These are phyloP conservation scores for Lachnellula arida DNA, from an alignment of 2,329 filamentous ascomycete species.

Conservation along the genomic window DNA sequence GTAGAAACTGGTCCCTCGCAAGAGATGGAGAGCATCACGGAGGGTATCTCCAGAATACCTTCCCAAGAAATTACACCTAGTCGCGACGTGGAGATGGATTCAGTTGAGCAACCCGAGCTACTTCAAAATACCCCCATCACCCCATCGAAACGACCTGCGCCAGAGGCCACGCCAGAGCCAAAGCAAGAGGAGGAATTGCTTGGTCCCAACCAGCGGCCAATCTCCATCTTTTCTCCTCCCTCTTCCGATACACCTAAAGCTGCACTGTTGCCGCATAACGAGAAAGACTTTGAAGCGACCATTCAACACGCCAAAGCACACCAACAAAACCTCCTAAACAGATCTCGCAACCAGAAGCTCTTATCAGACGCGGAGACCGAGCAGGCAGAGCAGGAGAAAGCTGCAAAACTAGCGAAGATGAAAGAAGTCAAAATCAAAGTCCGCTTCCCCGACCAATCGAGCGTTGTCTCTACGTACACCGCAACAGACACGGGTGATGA, in stretches of 20 bases:
- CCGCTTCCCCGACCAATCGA: slow-evolving; percentile 82
- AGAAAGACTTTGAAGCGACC: slow-evolving; percentile 71
- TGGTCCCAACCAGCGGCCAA: slow-evolving; percentile 40
- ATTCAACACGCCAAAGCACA: slow-evolving; percentile 72
- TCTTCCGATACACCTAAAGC: slow-evolving; percentile 70
- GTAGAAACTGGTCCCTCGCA: slow-evolving; percentile 1
- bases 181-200: slow-evolving; percentile 9
- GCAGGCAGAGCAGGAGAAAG: slow-evolving; percentile 60
- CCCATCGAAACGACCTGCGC: slow-evolving; percentile 10
- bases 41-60: slow-evolving; percentile 14
- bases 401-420: slow-evolving; percentile 60
- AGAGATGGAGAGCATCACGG: slow-evolving; percentile 13
- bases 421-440: slow-evolving; percentile 70
- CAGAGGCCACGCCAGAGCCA: slow-evolving; percentile 5
- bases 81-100: slow-evolving; percentile 2
- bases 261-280: slow-evolving; percentile 60
- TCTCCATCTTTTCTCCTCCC: slow-evolving; percentile 76
- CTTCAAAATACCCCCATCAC: slow-evolving; percentile 4
- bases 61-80: slow-evolving; percentile 6
- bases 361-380: slow-evolving; percentile 78
- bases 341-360: slow-evolving; percentile 68
- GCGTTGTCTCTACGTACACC: slow-evolving; percentile 67
- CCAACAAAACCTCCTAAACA: slow-evolving; percentile 60
- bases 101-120: background rate
- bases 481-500: slow-evolving; percentile 63